A percentile compares a stretch with the other conserved stretches of the same genome.
phyloP scores from a whole-genome alignment of 768 basidiomycete species.

The Amanita polypyramis region DNA sequence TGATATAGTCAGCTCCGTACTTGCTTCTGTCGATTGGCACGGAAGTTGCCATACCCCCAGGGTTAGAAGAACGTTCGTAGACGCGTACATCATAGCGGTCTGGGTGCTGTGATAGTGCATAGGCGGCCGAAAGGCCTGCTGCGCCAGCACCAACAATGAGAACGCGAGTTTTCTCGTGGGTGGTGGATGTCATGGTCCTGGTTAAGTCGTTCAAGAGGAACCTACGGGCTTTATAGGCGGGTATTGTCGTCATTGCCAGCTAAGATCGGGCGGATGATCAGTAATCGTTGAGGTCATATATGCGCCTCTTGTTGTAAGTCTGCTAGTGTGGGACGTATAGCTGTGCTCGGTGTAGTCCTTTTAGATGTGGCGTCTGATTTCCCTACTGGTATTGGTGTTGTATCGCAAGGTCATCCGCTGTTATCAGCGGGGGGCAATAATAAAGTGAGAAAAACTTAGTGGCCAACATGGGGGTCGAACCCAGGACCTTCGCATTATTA shows the following conservation, averaged over 20 bases:
- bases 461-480: conserved; percentile 76
- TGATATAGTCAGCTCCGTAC: conserved; percentile 22
- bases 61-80: conserved; percentile 18
- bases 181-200: background rate
- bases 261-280: no score
- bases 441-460: no score
- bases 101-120: conserved; percentile 20
- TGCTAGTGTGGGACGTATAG: background rate
- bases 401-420: no score
- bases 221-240: background rate
- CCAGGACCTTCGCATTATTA: conserved; percentile 81
- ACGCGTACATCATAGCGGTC: conserved; percentile 18
- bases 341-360: no score
- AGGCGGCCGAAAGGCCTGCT: conserved; percentile 22
- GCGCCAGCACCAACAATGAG: conserved; percentile 22
- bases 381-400: no score
- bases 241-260: background rate
- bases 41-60: conserved; percentile 23
- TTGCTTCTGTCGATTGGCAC: conserved; percentile 15
- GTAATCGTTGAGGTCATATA: no score
- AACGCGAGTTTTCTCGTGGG: conserved; percentile 13
- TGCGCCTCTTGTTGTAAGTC: no score
- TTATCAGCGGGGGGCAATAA: no score
- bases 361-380: no score
- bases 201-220: background rate